Evolutionary conservation across 2,329 filamentous ascomycete genomes (phyloP), one percentile per base, ranked within the genome.

Genomic region (Periconia sp.): DNA sequence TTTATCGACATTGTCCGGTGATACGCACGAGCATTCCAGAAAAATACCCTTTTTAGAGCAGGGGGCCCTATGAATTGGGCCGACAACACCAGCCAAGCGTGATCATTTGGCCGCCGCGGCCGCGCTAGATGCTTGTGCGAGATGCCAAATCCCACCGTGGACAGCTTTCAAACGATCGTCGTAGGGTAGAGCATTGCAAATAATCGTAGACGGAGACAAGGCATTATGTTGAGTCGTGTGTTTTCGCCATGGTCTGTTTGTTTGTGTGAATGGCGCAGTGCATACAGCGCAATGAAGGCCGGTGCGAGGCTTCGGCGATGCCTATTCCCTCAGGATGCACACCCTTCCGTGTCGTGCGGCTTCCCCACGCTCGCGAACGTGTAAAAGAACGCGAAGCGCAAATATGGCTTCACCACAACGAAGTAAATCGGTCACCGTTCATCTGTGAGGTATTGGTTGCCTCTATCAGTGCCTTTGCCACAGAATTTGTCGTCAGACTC

Each of bases 51-150:
- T 53, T 55, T 35, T 30, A 46, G 44, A 33, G 23, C 23, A 14
- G 6, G n/a, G 31, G n/a, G 42, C 52, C 52, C 23, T 8, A 8
- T 49, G 45, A 17, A 35, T 14, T 50, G 50, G 45, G 43, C 48
- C 49, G 47, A 54, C 49, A 43, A 53, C 50, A 42, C 23, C 43
- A 50, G 44, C 30, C 42, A 27, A 45, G 17, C 18, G 18, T 27
- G 14, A 23, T 31, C 43, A 33, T 44, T 31, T 50, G 52, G 20
- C 48, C 52, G 53, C 43, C 45, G 51, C 45, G 30, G 49, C 23
- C 46, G 49, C 44, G 50, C 37, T 55, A 31, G 37, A 52, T 51
- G 58, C 59, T 61, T 63, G 59, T 56, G 23, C 45, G 45, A 14
- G 46, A 54, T 48, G 61, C 56, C 56, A 59, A 60, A 55, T 55